Conservation (phyloP, 805 yeast genomes). For the Candida awuae region DNA sequence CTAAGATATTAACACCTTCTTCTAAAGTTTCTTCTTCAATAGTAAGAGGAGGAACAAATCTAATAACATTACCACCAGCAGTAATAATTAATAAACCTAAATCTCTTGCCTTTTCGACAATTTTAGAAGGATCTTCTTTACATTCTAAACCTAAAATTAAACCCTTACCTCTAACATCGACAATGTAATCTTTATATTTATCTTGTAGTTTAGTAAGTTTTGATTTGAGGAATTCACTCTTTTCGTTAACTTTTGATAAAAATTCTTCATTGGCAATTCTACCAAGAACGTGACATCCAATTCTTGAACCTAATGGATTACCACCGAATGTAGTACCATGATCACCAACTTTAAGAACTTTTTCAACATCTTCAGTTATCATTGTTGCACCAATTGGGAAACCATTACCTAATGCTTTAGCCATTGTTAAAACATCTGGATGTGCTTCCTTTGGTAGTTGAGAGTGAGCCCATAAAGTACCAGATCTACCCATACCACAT, state of each 20-base stretch:
- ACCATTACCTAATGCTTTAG: slow-evolving; percentile 96
- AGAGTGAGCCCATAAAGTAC: slow-evolving; percentile 88
- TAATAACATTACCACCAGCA: slow-evolving; percentile 84
- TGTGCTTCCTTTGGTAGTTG: slow-evolving; percentile 70
- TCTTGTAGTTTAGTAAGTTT: slow-evolving; percentile 44
- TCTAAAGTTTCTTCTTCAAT: slow-evolving; percentile 61
- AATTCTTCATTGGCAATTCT: slow-evolving; percentile 56
- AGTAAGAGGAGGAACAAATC: slow-evolving; percentile 89
- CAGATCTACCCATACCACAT: slow-evolving; percentile 92
- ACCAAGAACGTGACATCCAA: slow-evolving; percentile 69
- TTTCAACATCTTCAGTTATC: slow-evolving; percentile 72
- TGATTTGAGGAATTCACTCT: slow-evolving; percentile 48
- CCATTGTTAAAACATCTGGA: slow-evolving; percentile 91
- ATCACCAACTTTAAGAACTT: slow-evolving; percentile 74
- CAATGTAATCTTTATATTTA: slow-evolving; percentile 52
- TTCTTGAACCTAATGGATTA: slow-evolving; percentile 82
- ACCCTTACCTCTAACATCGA: slow-evolving; percentile 81
- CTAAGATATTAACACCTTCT: slow-evolving; percentile 67
- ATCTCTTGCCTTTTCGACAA: slow-evolving; percentile 67
- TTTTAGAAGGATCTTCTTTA: slow-evolving; percentile 47
- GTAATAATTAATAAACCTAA: slow-evolving; percentile 78
- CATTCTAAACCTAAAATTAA: slow-evolving; percentile 80
- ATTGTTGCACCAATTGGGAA: slow-evolving; percentile 93
- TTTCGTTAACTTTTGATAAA: slow-evolving; percentile 48
- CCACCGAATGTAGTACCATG: slow-evolving; percentile 99